Base-by-base conservation (phyloP, 1,139 yeast genomes). In the Candida sp. region DNA sequence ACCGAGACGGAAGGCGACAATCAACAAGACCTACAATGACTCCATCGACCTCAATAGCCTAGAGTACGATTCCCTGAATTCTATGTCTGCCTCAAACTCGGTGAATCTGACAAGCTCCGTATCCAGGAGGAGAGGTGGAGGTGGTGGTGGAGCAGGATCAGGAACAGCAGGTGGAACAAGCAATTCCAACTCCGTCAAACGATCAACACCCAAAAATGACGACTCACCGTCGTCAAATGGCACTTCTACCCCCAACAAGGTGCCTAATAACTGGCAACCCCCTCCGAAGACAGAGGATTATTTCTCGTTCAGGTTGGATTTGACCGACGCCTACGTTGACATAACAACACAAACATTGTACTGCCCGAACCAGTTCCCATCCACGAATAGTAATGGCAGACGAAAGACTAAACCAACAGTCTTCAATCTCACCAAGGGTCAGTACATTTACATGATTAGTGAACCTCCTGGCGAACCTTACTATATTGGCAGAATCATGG, bases 391-490 rank as follows among this genome's bases (percentile, higher is more conserved):
- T 35, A 23, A 49, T 31, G 38, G 53, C n/a, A 34, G 35, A 27
- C 31, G 23, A 11, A 48, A 48, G 26, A 7, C 43, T 8, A 41
- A 46, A 7, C 28, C 44, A 22, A 57, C 57, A 30, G 38, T 54
- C 1, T 69, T 70, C 49, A 63, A 61, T 40, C 56, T 83, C 23
- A 57, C 57, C 6, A 82, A 81, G 54, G 84, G 83, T 26, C 97
- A 93, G 52, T 86, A 80, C 57, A 88, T 93, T 5, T 93, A 90
- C 65, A 85, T 94, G 84, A 79, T 92, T 27, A 86, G 96, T 56
- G 98, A 91, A 65, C 98, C 98, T 0, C 94, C 97, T 0, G 96
- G 97, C 1, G 98, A 93, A 60, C 98, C 98, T 0, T 93, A 90
- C 70, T 92, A 90, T 62, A 83, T 94, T 44, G 98, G 96, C 0